Conservation (phyloP, 108 stramenopile genomes). For the Fragilariopsis cylindrus region DNA sequence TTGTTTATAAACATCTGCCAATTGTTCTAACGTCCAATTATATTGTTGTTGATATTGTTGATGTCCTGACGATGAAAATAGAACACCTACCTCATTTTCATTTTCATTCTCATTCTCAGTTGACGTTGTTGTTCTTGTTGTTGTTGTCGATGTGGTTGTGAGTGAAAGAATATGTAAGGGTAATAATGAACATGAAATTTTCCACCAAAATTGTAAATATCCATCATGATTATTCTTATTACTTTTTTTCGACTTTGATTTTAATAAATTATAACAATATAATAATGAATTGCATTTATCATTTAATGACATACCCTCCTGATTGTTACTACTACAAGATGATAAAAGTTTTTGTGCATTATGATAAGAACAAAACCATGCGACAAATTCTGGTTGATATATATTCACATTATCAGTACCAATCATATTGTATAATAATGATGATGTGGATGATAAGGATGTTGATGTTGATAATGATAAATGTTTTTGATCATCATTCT, state of each 20-base stretch:
- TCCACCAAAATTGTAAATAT: conserved; percentile 11
- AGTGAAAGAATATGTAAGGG: not conserved
- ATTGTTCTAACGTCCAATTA: not conserved
- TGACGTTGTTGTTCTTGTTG: too few species aligned
- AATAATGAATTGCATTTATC: conserved; percentile 9
- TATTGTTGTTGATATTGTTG: not conserved
- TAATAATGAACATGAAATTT: conserved; percentile 5
- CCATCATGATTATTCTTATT: not conserved
- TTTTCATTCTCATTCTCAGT: not conserved
- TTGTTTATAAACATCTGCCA: conserved; percentile 8
- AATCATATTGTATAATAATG: too few species aligned
- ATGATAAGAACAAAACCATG: conserved; percentile 7
- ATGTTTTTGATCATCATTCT: not conserved
- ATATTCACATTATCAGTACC: not conserved
- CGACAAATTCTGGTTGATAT: conserved; percentile 2
- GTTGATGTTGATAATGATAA: not conserved
- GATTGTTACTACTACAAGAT: too few species aligned
- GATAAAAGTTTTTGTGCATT: conserved; percentile 4
- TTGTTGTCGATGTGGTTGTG: not conserved
- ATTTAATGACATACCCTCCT: not conserved
- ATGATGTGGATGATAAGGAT: not conserved
- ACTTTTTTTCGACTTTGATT: not conserved
- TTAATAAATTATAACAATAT: not conserved
- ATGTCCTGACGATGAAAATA: not conserved
- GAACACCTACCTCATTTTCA: not conserved